Evolutionary conservation across 306 rosid species (phyloP).

Genomic region (Acmispon strigosus): DNA sequence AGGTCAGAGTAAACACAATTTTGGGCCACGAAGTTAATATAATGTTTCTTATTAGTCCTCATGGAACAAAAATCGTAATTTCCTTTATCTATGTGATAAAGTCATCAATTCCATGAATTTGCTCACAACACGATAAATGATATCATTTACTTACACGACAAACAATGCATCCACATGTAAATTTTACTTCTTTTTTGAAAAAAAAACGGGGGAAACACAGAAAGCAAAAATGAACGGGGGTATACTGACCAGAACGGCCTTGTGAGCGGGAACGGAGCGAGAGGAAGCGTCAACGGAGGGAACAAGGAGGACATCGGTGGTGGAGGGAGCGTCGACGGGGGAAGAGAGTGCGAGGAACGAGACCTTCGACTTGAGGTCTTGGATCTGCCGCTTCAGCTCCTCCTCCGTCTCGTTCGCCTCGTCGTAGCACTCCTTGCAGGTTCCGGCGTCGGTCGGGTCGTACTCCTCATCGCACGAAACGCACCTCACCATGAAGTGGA

Average conservation of each 20-base stretch:
- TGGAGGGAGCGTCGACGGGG: constrained; percentile 15
- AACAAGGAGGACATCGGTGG: constrained; percentile 53
- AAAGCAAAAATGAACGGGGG: not conserved
- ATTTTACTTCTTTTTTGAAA: not conserved
- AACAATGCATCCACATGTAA: not conserved
- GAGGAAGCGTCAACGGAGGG: constrained; percentile 30
- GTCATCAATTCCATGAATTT: no score
- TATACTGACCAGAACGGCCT: constrained; percentile 60
- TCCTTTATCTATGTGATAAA: no score
- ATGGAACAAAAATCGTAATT: no score
- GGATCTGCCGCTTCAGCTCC: constrained; percentile 73
- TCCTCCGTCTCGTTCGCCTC: constrained; percentile 78
- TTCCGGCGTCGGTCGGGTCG: constrained; percentile 40
- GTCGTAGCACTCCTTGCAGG: constrained; percentile 77
- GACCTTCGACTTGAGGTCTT: constrained; percentile 56
- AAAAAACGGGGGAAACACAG: not conserved
- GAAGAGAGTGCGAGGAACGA: constrained; percentile 45
- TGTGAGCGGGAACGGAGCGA: constrained; percentile 59
- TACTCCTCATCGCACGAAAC: constrained; percentile 4
- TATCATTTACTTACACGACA: not conserved
- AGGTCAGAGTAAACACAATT: no score
- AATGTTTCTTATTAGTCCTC: no score
- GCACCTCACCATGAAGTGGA: not conserved
- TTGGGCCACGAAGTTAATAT: no score
- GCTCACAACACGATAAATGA: no score